Evolutionary conservation across 225 moss, liverwort and hornwort species (phyloP), one percentile per base, ranked within the genome.

Genomic region (Climacium dendroides): DNA sequence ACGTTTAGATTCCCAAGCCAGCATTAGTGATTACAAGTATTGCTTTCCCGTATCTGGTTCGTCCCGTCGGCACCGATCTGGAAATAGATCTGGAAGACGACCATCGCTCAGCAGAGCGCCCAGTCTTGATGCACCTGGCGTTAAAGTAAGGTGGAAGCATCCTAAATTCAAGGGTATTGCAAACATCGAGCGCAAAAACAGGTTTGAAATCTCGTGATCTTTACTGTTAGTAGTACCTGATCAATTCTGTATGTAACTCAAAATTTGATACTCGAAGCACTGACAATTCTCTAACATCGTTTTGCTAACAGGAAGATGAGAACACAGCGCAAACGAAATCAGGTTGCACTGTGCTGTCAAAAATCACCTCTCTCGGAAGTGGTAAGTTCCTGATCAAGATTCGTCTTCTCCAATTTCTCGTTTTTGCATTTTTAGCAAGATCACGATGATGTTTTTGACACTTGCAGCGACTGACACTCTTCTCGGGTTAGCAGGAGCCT

Each of bases 271-370:
- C 55, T 61, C 32, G 25, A 58, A 85, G 69, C 75, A 55, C 72
- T 70, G 59, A 50, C 28, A n/a, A 59, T 90, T 41, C 75, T 84
- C 61, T 43, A 72, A 66, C 67, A 41, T 91, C 35, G 63, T 82
- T 83, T 85, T 61, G 59, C 67, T 32, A 29, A 13, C 90, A 97
- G 96, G 94, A 95, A 91, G 92, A 54, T 92, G 90, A 92, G 94
- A 88, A 60, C 89, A 60, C 89, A 57, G 70, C 91, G 87, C 86
- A 91, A 88, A 84, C 85, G 94, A 85, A 84, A 89, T 80, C 87
- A 90, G 60, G 86, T 93, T 83, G 95, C 89, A 29, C 88, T 88
- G 30, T 97, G 97, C 89, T 97, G 96, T 89, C 94, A 93, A 70
- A 78, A 79, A 88, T 90, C 92, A 39, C 89, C 91, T 65, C 85